Percentiles rank a stretch among this genome's conserved stretches.
Conservation (phyloP, 306 rosid genomes). For the Echinosophora koreensis region DNA sequence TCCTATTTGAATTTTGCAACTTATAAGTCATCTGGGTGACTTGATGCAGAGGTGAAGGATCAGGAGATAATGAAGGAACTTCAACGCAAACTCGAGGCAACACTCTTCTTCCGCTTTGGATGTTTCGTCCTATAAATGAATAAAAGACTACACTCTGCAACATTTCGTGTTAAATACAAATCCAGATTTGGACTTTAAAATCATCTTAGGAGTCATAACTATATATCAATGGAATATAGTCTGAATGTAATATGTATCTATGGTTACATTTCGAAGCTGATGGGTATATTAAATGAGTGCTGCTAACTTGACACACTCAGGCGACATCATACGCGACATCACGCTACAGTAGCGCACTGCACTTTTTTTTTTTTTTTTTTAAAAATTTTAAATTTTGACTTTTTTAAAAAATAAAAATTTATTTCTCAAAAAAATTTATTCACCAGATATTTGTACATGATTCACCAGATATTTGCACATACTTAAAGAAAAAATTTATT, state of each 20-base stretch:
- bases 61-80: slow-evolving; percentile 28
- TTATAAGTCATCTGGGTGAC: background rate
- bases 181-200: background rate
- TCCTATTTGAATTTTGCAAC: too few species aligned
- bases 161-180: background rate
- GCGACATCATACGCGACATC: too few species aligned
- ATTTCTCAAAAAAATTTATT: too few species aligned
- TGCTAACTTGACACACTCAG: too few species aligned
- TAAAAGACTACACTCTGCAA: slow-evolving; percentile 26
- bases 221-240: background rate
- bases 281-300: background rate
- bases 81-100: slow-evolving; percentile 26
- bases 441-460: too few species aligned
- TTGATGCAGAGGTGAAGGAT: slow-evolving; percentile 44
- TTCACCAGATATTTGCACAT: too few species aligned
- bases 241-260: background rate
- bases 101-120: slow-evolving; percentile 65
- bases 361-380: too few species aligned
- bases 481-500: too few species aligned
- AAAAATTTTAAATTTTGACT: too few species aligned
- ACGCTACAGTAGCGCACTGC: too few species aligned
- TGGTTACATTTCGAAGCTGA: background rate
- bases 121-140: slow-evolving; percentile 58
- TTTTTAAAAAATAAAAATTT: too few species aligned
- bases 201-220: background rate